Evolutionary conservation across 2,329 filamentous ascomycete species (phyloP).

Genomic region (Ceratocystis albifundus): DNA sequence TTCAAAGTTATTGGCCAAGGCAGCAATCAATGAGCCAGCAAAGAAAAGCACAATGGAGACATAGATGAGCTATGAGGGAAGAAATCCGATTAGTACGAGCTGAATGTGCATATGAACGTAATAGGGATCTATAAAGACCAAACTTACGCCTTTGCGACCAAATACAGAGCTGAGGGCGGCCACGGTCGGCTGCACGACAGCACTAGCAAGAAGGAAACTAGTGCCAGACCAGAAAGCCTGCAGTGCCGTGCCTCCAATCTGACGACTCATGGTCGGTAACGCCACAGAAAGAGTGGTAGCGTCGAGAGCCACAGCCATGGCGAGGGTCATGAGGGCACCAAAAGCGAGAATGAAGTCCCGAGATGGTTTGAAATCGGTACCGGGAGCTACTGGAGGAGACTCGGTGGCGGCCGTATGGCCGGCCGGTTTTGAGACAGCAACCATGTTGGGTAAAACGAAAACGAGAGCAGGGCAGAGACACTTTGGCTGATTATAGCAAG

Average conservation of each 20-base stretch:
- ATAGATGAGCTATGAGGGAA: constrained; percentile 26
- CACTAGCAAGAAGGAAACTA: constrained; percentile 54
- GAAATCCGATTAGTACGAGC: neutral
- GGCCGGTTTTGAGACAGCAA: constrained; percentile 5
- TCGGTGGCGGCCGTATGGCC: neutral
- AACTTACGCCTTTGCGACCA: constrained; percentile 28
- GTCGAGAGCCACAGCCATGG: constrained; percentile 40
- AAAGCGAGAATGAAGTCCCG: constrained; percentile 39
- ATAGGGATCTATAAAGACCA: neutral
- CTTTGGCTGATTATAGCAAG: neutral
- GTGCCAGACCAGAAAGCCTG: constrained; percentile 63
- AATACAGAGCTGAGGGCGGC: constrained; percentile 32
- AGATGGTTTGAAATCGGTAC: constrained; percentile 29
- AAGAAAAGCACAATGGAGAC: constrained; percentile 30
- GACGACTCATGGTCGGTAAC: constrained; percentile 35
- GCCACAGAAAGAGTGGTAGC: constrained; percentile 29
- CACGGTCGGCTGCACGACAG: constrained; percentile 46
- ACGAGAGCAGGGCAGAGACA: neutral
- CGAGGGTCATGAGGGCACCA: constrained; percentile 39
- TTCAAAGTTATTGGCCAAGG: constrained; percentile 28
- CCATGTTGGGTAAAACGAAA: neutral
- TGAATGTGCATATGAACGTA: neutral
- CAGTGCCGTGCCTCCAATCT: constrained; percentile 43
- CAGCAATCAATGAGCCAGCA: constrained; percentile 34
- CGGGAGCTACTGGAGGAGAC: neutral